Evolutionary conservation across 2,329 filamentous ascomycete species (phyloP).

Genomic region (Magnaporthales sp.): DNA sequence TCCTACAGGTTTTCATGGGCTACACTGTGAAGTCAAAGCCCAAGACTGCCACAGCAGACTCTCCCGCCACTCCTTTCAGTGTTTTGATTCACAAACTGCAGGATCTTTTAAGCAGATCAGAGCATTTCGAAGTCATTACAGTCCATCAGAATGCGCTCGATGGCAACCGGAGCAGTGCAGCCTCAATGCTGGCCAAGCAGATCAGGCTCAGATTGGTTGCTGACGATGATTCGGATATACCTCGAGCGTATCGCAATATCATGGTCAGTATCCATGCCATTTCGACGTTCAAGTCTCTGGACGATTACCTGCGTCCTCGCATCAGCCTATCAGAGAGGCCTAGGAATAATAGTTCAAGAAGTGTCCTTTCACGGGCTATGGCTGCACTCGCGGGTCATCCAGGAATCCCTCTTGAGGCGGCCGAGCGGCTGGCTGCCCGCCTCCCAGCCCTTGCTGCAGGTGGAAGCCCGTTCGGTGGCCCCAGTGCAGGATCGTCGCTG

Average conservation of each 20-base stretch:
- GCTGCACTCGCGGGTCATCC: slow-evolving; percentile 66
- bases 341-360: slow-evolving; percentile 41
- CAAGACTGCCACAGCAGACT: slow-evolving; percentile 56
- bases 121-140: slow-evolving; percentile 96
- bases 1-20: slow-evolving; percentile 89
- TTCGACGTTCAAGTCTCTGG: slow-evolving; percentile 91
- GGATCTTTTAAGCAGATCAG: slow-evolving; percentile 88
- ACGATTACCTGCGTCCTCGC: slow-evolving; percentile 88
- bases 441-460: slow-evolving; percentile 14
- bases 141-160: slow-evolving; percentile 90
- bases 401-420: slow-evolving; percentile 43
- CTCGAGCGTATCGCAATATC: slow-evolving; percentile 78
- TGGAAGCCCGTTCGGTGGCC: slow-evolving; percentile 7
- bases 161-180: slow-evolving; percentile 79
- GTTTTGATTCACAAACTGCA: slow-evolving; percentile 90
- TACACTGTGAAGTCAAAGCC: slow-evolving; percentile 56
- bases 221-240: slow-evolving; percentile 85
- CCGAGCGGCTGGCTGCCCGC: slow-evolving; percentile 38
- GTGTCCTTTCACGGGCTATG: slow-evolving; percentile 56
- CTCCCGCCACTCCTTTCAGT: slow-evolving; percentile 77
- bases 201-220: slow-evolving; percentile 82
- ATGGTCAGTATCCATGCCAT: slow-evolving; percentile 99
- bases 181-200: slow-evolving; percentile 95
- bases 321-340: slow-evolving; percentile 75
- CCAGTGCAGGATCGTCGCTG: slow-evolving; percentile 22